Base-by-base conservation (phyloP, 345 rosid genomes). In the Rhizophora mangle region DNA sequence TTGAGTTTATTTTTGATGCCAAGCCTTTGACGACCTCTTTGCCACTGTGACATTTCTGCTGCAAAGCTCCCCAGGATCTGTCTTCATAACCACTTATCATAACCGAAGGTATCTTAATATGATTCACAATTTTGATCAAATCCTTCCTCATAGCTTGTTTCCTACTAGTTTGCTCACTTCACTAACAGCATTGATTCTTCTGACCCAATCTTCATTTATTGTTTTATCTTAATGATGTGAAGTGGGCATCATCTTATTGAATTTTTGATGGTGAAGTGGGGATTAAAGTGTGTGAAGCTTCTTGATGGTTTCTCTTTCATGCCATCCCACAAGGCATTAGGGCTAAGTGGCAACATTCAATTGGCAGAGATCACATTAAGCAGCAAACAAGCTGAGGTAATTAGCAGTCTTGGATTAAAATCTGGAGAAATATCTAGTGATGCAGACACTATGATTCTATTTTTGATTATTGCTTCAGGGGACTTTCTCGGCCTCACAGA, bases 191-290 rank as follows among this genome's bases (percentile, higher is more conserved):
- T 11, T 9, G 47, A 1, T 22, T n/a, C 6, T 19, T 60, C 30
- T 36, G 5, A 27, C 37, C 4, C 10, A 4, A 4, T 32, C 52
- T 49, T 67, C 2, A 21, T 66, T 57, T 67, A 24, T 34, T 51
- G 53, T 76, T 47, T 29, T 52, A 5, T 11, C 64, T 34, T 46
- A 37, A 49, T 68, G 27, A 34, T 72, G 27, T 82, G 72, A 85
- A 91, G 98, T 46, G 96, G 97, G 53, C 97, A 93, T 81, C 94
- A 89, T 85, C 94, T 93, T 54, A 86, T 93, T 58, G 94, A 88
- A 80, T 89, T 93, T 79, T 75, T 91, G 78, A 88, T 93, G 97
- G 86, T 74, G 68, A 91, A 91, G 78, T 93, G 97, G 98, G 85
- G 90, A 52, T 76, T 93, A 58, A 91, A 85, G 80, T 89, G 96